These are phyloP conservation scores for Flaveria floridana DNA, from an alignment of 140 eudicot genomes.

Conservation along the genomic window DNA sequence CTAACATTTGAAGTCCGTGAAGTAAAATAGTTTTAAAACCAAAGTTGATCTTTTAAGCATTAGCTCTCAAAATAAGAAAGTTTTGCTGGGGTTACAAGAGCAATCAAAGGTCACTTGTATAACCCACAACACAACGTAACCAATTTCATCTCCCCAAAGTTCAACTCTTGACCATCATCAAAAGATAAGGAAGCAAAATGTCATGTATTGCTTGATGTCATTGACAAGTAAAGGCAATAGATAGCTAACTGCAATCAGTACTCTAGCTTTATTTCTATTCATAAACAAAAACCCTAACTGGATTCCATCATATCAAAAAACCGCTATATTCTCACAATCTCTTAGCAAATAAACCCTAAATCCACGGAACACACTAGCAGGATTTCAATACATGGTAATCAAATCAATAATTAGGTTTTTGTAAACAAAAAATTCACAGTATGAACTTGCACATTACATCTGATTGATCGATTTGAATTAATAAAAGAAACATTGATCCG, in stretches of 20 bases:
- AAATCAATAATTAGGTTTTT: constrained; percentile 1
- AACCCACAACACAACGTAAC: not conserved
- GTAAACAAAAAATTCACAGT: constrained; percentile 4
- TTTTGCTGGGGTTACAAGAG: not conserved
- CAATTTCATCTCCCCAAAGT: not conserved
- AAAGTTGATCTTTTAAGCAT: not conserved
- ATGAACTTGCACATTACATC: not conserved
- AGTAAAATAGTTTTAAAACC: not conserved
- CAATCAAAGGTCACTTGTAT: not conserved
- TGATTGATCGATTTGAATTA: not conserved
- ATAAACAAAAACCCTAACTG: constrained; percentile 28
- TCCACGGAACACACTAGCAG: constrained; percentile 15
- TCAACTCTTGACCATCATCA: too few relatives aligned
- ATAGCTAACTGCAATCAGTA: not conserved
- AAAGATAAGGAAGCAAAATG: not conserved
- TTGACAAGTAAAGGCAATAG: not conserved
- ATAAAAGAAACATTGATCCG: not conserved
- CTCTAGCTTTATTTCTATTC: constrained; percentile 14
- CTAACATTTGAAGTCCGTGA: not conserved
- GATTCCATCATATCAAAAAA: too few relatives aligned
- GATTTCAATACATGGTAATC: constrained; percentile 1
- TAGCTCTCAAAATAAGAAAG: not conserved
- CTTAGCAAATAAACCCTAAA: constrained; percentile 16
- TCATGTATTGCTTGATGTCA: constrained; percentile 19
- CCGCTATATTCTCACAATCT: too few relatives aligned